Evolutionary conservation across 192 early-diverging fungal genomes (phyloP), one percentile per base, ranked within the genome.

Genomic region (Umbelopsis isabellina): DNA sequence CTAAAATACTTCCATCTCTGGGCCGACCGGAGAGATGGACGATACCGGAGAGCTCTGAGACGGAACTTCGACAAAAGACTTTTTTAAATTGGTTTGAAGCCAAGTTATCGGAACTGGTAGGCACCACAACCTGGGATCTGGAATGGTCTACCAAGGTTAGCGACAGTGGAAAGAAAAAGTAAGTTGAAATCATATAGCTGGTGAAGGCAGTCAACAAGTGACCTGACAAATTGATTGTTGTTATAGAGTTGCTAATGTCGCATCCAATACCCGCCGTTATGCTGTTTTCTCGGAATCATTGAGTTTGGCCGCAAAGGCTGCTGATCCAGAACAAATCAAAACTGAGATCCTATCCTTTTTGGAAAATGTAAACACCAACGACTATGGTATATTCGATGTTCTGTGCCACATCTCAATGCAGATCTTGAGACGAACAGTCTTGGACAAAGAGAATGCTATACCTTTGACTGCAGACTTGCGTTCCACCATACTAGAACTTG

Each of bases 101-200:
- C 6, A 78, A 78, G 27, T n/a, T 78, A n/a, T 73, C 72, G 3
- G 72, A 78, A 58, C 44, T 78, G 49, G 65, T 49, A 18, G 48
- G 51, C 30, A 49, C 20, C 16, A 61, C 69, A 16, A 45, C 48
- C 2, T 78, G 76, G 76, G 51, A 68, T 49, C 44, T 72, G 16
- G 67, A 68, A 18, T 37, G 18, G 21, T 45, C 41, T 20, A 41
- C 27, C 64, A 66, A 65, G 13, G 55, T 23, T 13, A 61, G 33
- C 13, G 55, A 61, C 11, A 30, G 16, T 3, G 30, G 15, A 1
- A 61, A 61, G 55, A 61, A 61, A 61, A 61, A 61, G 55, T 61
- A 35, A 33, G 55, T 61, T 2, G 2, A 2, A 25, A 35, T n/a
- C 11, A 35, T 1, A 16, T n/a, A 8, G 30, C 13, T 27, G 27